phyloP scores from a whole-genome alignment of 495 filamentous ascomycete genomes.

The Daldinia childiae region DNA sequence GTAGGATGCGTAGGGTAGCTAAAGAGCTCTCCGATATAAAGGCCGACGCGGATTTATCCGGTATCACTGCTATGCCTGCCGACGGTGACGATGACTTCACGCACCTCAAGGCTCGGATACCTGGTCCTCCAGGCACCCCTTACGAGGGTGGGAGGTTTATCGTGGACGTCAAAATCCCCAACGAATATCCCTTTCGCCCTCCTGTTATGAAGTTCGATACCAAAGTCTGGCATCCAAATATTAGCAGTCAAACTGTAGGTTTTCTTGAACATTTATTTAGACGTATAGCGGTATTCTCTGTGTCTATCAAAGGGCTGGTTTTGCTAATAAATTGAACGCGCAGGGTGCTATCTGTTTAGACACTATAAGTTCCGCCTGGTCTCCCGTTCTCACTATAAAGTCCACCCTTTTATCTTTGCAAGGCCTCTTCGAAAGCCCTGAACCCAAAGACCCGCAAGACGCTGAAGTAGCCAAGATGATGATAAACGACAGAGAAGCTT shows the following conservation, averaged over 20 bases:
- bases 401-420: conserved; percentile 92
- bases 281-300: neutral
- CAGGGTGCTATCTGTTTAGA: conserved; percentile 98
- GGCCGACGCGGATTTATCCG: conserved; percentile 72
- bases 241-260: conserved; percentile 92
- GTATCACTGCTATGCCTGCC: conserved; percentile 73
- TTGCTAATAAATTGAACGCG: neutral
- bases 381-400: conserved; percentile 94
- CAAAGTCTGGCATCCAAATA: conserved; percentile 97
- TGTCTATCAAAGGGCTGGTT: neutral
- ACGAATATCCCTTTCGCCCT: conserved; percentile 92
- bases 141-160: conserved; percentile 88
- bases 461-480: conserved; percentile 95
- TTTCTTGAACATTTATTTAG: neutral
- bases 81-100: conserved; percentile 76
- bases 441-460: conserved; percentile 97
- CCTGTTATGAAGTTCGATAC: conserved; percentile 94
- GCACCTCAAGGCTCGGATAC: conserved; percentile 84
- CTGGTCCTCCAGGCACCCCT: conserved; percentile 89
- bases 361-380: conserved; percentile 89
- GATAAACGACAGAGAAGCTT: conserved; percentile 77
- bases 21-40: conserved; percentile 94
- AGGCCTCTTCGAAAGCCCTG: conserved; percentile 89
- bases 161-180: conserved; percentile 87
- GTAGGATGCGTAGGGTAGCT: conserved; percentile 81